A percentile compares a stretch with the other conserved stretches of the same genome.
Conservation (phyloP, 345 rosid genomes). For the Anacardium occidentale region DNA sequence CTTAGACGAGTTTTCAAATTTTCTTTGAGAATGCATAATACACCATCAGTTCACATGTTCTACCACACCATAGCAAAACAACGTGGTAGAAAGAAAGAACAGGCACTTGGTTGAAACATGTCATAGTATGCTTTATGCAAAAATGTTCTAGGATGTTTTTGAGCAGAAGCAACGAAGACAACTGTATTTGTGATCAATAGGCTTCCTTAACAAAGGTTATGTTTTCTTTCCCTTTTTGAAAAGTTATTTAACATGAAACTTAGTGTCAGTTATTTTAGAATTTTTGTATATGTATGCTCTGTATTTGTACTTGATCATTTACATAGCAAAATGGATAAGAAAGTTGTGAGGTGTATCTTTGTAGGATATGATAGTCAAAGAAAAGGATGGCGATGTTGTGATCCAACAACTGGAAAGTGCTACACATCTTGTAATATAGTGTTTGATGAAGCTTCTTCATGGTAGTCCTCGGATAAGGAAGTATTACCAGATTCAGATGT, state of each 20-base stretch:
- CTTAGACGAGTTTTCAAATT: not conserved
- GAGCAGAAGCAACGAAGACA: constrained; percentile 5
- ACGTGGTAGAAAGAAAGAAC: constrained; percentile 1
- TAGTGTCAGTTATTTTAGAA: constrained; percentile 5
- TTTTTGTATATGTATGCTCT: not conserved
- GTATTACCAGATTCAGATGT: too few species aligned
- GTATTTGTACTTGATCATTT: constrained; percentile 6
- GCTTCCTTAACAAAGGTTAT: too few species aligned
- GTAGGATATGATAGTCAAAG: too few species aligned
- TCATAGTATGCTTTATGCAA: constrained; percentile 18
- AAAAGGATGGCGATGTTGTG: too few species aligned
- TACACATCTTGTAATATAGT: too few species aligned
- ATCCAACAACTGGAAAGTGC: too few species aligned
- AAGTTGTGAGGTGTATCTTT: constrained; percentile 15
- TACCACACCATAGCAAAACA: constrained; percentile 7
- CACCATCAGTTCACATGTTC: constrained; percentile 10
- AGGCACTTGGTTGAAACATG: constrained; percentile 8
- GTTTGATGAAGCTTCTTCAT: too few species aligned
- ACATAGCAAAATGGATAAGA: constrained; percentile 15
- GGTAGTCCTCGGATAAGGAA: too few species aligned
- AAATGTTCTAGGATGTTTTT: constrained; percentile 14
- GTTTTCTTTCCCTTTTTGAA: constrained; percentile 14
- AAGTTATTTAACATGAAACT: constrained; percentile 8
- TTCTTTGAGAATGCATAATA: not conserved
- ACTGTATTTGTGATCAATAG: too few species aligned